Base-by-base conservation (phyloP, 2,329 filamentous ascomycete genomes). In the Emmonsiellopsis sp. region DNA sequence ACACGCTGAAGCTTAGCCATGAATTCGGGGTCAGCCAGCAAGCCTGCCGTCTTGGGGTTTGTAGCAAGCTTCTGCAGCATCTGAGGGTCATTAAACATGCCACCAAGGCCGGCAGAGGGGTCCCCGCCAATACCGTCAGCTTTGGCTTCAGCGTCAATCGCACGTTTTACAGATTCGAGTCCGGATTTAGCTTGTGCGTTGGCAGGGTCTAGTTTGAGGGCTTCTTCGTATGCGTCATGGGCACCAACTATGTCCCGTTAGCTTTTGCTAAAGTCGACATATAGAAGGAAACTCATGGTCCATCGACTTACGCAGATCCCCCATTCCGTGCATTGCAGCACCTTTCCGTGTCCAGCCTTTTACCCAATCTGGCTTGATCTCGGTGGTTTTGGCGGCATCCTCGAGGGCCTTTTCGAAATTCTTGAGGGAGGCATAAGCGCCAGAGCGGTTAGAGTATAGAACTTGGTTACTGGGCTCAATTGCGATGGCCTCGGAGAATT, bases 341-440 rank as follows among this genome's bases (percentile, higher is more conserved):
- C 92, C 93, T 71, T 96, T 96, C 56, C 93, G 85, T 55, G 87
- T 86, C 86, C 89, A 96, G 60, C 93, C 93, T 75, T 97, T 97
- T 56, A 89, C 84, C 93, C 93, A 98, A 77, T 97, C 93, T 10
- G 92, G 87, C 79, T 98, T 97, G 70, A 98, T 77, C 73, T 95
- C 83, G 53, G 87, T 94, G 2, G 89, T 93, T 80, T 96, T 96
- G 67, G 85, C 85, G 54, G 93, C 93, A 78, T 98, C 93, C 58
- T 86, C 79, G 31, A 97, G 76, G 17, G 93, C 93, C 61, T 86
- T 81, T 58, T 87, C 77, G 78, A 87, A 98, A 55, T 97, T 83
- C 71, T 85, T 88, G 72, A 95, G 87, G 51, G 93, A 96, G 44
- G 92, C 88, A 67, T 95, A 84, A 47, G 82, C 80, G 55, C 82